A percentile compares a stretch with the other conserved stretches of the same genome.
These are phyloP conservation scores for Gleditsia sinensis DNA, from an alignment of 306 rosid genomes.

Conservation along the genomic window DNA sequence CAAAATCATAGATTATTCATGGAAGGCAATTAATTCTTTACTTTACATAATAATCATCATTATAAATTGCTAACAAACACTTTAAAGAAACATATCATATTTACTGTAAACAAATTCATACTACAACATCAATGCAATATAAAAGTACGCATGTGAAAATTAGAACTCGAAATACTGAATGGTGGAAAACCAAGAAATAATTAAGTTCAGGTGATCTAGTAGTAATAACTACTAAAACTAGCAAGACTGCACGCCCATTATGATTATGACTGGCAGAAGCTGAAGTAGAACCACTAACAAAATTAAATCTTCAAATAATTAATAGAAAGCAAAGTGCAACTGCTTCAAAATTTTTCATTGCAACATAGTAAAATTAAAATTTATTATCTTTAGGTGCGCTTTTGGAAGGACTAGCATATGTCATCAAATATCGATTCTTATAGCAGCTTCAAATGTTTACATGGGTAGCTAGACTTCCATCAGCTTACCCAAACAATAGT, in stretches of 20 bases:
- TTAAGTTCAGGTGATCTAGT: too few species aligned
- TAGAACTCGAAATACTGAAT: too few species aligned
- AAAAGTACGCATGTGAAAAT: too few species aligned
- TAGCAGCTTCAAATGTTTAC: constrained; percentile 28
- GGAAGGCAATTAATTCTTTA: too few species aligned
- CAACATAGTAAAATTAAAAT: neutral
- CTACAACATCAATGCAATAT: too few species aligned
- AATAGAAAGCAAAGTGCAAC: constrained; percentile 7
- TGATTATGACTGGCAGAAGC: neutral
- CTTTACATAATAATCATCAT: too few species aligned
- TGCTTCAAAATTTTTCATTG: neutral
- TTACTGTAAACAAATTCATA: too few species aligned
- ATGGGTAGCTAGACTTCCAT: constrained; percentile 25
- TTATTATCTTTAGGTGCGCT: constrained; percentile 22
- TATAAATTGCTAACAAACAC: too few species aligned
- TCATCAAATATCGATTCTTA: constrained; percentile 13
- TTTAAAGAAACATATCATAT: too few species aligned
- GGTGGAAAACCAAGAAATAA: too few species aligned
- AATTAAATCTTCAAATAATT: constrained; percentile 1
- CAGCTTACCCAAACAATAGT: constrained; percentile 35
- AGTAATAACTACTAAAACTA: too few species aligned
- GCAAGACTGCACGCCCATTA: neutral
- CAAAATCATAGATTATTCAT: too few species aligned
- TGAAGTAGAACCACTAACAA: neutral
- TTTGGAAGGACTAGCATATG: constrained; percentile 24